Evolutionary conservation across 495 filamentous ascomycete genomes (phyloP).

Genomic region (Delitschia confertaspora): DNA sequence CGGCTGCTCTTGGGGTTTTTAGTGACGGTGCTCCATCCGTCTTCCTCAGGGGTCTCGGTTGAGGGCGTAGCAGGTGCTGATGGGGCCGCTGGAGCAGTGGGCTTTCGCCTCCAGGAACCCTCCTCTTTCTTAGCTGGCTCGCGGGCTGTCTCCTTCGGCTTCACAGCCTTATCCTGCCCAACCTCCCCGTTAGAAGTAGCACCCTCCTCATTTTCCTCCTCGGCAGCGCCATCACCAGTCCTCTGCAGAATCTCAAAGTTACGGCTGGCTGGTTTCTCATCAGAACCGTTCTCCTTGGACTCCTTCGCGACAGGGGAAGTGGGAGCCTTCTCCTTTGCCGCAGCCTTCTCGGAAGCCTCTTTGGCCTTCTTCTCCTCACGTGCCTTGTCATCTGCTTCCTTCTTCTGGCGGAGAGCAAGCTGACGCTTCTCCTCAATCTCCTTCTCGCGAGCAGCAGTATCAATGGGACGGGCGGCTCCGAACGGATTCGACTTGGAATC

Average conservation of each 20-base stretch:
- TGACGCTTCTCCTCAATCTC: constrained; percentile 83
- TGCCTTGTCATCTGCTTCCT: constrained; percentile 79
- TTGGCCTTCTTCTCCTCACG: constrained; percentile 63
- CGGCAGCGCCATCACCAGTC: constrained; percentile 20
- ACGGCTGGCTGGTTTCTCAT: constrained; percentile 18
- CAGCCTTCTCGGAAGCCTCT: constrained; percentile 39
- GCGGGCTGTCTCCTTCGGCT: constrained; percentile 34
- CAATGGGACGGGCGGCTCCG: constrained; percentile 80
- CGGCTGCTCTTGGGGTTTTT: constrained; percentile 11
- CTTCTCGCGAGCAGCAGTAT: constrained; percentile 76
- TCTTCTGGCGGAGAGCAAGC: constrained; percentile 65
- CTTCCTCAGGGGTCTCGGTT: constrained; percentile 19
- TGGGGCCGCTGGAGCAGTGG: constrained; percentile 22
- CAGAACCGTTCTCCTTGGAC: constrained; percentile 31
- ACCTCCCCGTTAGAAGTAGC: constrained; percentile 33
- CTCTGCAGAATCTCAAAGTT: constrained; percentile 35
- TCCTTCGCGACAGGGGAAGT: constrained; percentile 19
- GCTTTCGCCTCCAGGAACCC: constrained; percentile 26
- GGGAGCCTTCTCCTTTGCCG: constrained; percentile 28
- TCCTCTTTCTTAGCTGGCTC: constrained; percentile 13
- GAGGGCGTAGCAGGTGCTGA: constrained; percentile 14
- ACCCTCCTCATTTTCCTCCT: constrained; percentile 27
- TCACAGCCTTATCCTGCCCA: constrained; percentile 34
- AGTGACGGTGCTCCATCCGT: constrained; percentile 29
- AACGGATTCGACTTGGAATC: constrained; percentile 86